Percentiles rank a stretch among this genome's conserved stretches.
These are phyloP conservation scores for Tolypocladium ophioglossoides DNA, from an alignment of 2,329 filamentous ascomycete genomes.

Conservation along the genomic window DNA sequence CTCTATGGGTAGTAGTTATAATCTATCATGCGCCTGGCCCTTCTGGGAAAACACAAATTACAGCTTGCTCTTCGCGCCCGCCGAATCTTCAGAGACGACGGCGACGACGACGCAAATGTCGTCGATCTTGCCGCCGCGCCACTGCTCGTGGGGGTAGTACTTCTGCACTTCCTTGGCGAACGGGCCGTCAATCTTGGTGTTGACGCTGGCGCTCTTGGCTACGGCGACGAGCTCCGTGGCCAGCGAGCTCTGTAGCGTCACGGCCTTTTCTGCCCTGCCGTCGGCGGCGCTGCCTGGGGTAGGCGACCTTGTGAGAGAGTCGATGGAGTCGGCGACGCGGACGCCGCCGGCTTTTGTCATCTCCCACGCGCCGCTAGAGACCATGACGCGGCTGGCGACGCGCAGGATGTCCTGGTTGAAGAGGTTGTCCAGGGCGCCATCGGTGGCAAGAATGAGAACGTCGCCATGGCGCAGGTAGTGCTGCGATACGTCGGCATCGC, in stretches of 20 bases:
- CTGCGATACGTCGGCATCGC: slow-evolving; percentile 70
- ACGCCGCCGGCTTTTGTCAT: slow-evolving; percentile 49
- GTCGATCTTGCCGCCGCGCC: slow-evolving; percentile 87
- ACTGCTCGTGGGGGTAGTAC: slow-evolving; percentile 76
- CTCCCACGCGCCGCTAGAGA: slow-evolving; percentile 62
- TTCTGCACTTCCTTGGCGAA: slow-evolving; percentile 92
- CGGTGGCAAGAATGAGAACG: slow-evolving; percentile 85
- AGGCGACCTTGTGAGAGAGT: slow-evolving; percentile 24
- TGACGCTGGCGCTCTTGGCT: slow-evolving; percentile 75
- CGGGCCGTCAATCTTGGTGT: slow-evolving; percentile 74
- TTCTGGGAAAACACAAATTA: slow-evolving; percentile 6
- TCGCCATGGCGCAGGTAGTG: slow-evolving; percentile 80
- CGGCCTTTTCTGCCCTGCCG: slow-evolving; percentile 14
- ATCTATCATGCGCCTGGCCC: background rate
- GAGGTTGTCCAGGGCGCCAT: slow-evolving; percentile 93
- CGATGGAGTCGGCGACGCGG: slow-evolving; percentile 51
- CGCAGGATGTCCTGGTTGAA: slow-evolving; percentile 81
- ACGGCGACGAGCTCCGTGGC: slow-evolving; percentile 71
- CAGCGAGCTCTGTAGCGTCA: slow-evolving; percentile 64
- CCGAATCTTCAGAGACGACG: slow-evolving; percentile 57
- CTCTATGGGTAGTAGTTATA: background rate
- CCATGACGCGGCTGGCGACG: slow-evolving; percentile 70
- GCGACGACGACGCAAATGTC: slow-evolving; percentile 85
- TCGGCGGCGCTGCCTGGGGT: slow-evolving; percentile 11
- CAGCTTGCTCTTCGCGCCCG: slow-evolving; percentile 21